Conservation (phyloP, 352 stramenopile genomes). For the Phytophthora tentaculata region DNA sequence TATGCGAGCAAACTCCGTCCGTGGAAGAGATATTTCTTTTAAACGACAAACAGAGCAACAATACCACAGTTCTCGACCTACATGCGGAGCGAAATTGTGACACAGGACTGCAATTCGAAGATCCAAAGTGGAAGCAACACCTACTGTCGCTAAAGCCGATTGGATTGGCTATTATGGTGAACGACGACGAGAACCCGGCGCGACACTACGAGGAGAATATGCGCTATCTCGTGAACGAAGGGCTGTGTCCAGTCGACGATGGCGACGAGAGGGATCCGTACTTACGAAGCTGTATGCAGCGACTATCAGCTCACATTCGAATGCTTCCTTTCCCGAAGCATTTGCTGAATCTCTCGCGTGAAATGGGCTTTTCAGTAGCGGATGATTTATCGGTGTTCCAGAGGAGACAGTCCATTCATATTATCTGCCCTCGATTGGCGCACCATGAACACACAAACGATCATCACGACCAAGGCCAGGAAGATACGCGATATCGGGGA, state of each 20-base stretch:
- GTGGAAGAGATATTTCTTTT: slow-evolving; percentile 88
- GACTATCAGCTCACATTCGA: slow-evolving; percentile 81
- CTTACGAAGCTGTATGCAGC: slow-evolving; percentile 72
- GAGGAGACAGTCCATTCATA: slow-evolving; percentile 76
- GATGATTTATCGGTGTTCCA: slow-evolving; percentile 75
- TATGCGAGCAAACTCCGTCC: slow-evolving; percentile 81
- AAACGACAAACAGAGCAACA: slow-evolving; percentile 71
- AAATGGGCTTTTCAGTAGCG: slow-evolving; percentile 80
- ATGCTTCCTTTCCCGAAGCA: slow-evolving; percentile 88
- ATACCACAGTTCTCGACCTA: slow-evolving; percentile 77
- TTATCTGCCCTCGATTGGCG: slow-evolving; percentile 81
- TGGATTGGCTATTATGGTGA: slow-evolving; percentile 80
- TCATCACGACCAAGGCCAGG: slow-evolving; percentile 85
- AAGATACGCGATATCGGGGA: slow-evolving; percentile 82
- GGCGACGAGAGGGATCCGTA: slow-evolving; percentile 44
- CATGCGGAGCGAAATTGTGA: slow-evolving; percentile 74
- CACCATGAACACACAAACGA: slow-evolving; percentile 87
- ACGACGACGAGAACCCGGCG: slow-evolving; percentile 75
- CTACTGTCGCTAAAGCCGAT: slow-evolving; percentile 83
- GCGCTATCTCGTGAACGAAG: slow-evolving; percentile 77
- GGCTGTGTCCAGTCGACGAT: slow-evolving; percentile 33
- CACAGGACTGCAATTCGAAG: slow-evolving; percentile 87
- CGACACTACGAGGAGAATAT: slow-evolving; percentile 71
- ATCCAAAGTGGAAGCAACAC: slow-evolving; percentile 85
- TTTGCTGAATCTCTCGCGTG: slow-evolving; percentile 75